A percentile compares a stretch with the other conserved stretches of the same genome.
phyloP scores from a whole-genome alignment of 2,329 filamentous ascomycete genomes.

The Ascochyta fabae region DNA sequence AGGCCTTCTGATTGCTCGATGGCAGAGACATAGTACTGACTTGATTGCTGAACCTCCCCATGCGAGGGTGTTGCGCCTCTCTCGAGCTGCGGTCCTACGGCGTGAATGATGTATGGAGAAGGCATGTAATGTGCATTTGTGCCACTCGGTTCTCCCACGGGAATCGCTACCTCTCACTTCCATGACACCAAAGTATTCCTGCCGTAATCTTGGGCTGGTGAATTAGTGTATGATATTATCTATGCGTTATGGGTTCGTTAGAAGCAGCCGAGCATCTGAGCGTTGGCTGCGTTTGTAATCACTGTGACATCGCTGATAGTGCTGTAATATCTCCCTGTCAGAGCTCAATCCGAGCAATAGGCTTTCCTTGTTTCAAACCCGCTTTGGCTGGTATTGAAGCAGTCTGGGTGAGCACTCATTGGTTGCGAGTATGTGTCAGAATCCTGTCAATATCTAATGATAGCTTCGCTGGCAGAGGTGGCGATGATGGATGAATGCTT shows the following conservation, averaged over 20 bases:
- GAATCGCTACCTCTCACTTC: conserved; percentile 24
- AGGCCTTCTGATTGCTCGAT: conserved; percentile 38
- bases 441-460: conserved; percentile 26
- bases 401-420: conserved; percentile 19
- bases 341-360: conserved; percentile 25
- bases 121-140: conserved; percentile 40
- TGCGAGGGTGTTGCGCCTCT: conserved; percentile 26
- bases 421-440: conserved; percentile 18
- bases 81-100: conserved; percentile 44
- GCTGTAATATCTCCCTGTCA: conserved; percentile 49
- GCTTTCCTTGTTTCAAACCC: neutral
- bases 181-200: conserved; percentile 40
- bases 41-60: conserved; percentile 29
- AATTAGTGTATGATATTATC: conserved; percentile 47
- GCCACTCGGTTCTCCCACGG: conserved; percentile 34
- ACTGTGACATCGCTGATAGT: conserved; percentile 37
- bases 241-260: conserved; percentile 45
- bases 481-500: conserved; percentile 31
- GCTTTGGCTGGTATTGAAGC: conserved; percentile 15
- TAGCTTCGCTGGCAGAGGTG: conserved; percentile 22
- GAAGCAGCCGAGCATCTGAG: conserved; percentile 47
- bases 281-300: conserved; percentile 48
- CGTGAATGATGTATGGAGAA: conserved; percentile 41
- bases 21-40: conserved; percentile 40
- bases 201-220: conserved; percentile 42